Evolutionary conservation across 768 basidiomycete species (phyloP), one percentile per base, ranked within the genome.

Genomic region (Xerocomellus amylosporus): DNA sequence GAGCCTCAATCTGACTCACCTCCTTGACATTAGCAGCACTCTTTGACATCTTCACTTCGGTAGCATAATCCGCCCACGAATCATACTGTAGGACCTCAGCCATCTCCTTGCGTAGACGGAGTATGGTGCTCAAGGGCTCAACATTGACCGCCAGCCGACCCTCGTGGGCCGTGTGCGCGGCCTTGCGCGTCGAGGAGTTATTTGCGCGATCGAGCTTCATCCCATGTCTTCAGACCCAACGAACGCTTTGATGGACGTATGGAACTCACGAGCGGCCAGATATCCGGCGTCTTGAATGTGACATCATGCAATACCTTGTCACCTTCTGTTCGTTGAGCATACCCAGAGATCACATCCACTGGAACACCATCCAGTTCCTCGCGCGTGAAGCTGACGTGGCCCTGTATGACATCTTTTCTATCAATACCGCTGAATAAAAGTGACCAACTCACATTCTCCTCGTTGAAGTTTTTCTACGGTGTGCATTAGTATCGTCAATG

Each of bases 1-100:
- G 4, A 14, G 1, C 12, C 26, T 31, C 12, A 19, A 22, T 22
- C n/a, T 20, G n/a, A 58, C 71, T 57, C 65, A 83, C 87, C 43
- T 82, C 73, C 61, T 76, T 67, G 13, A 89, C 83, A 24, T 76
- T 79, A 45, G 80, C 72, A 4, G 81, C 85, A 40, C 74, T 79
- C 72, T 90, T 91, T 59, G 86, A 80, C 89, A 92, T 91, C 74
- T 87, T 90, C 43, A 82, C 78, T 67, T 93, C 90, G 2, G 90
- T 90, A 40, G 84, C 73, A 67, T 87, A 93, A 68, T 89, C 90
- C 0, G 89, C 90, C 84, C 89, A 92, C 12, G 83, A 90, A 31
- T 81, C 71, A 66, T 93, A 93, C 12, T 80, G 81, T 6, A 93
- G 77, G 13, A 92, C 55, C 34, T 71, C 74, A 2, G 87, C 85